Evolutionary conservation across 441 rosid genomes (phyloP), one percentile per base, ranked within the genome.

Genomic region (Isatis lusitanica): DNA sequence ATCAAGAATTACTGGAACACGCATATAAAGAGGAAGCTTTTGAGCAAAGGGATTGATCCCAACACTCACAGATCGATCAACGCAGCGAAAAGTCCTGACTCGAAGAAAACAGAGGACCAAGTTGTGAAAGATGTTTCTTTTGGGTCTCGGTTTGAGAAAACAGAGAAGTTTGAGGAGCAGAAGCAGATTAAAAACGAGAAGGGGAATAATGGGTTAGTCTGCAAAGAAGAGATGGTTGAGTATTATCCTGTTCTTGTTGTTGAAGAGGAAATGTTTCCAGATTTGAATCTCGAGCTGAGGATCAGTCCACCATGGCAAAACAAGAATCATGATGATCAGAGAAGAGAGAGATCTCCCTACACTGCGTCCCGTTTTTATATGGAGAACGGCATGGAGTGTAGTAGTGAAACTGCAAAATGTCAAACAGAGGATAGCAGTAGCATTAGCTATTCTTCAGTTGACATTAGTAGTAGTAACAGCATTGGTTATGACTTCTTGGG

Each of bases 1-100:
- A 93, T 93, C 66, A 93, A 93, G 82, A 93, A 93, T 63, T 93
- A 93, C 43, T 93, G 98, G 98, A 93, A 93, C 73, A 93, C 98
- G 13, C 98, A 93, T 69, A 91, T 93, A 64, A 88, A 88, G 66
- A 88, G 97, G 76, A 93, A 93, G 78, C 87, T 93, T 18, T 73
- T 91, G 68, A 90, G 83, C 63, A 83, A 94, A 78, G 98, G 98
- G 26, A 89, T 93, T 63, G 98, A 93, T 80, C 98, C 97, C 0
- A 67, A 88, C 1, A 88, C 97, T 21, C 98, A 93, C 56, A 77
- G 92, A 71, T 80, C 87, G 30, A 75, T 79, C 60, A 63, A 77
- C 55, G 72, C 61, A 42, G 48, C 30, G 4, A 63, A 48, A 46
- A 17, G 38, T 33, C 48, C 17, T 24, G 40, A 30, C 9, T 43